Base-by-base conservation (phyloP, 306 rosid species). In the Cucurbita moschata region DNA sequence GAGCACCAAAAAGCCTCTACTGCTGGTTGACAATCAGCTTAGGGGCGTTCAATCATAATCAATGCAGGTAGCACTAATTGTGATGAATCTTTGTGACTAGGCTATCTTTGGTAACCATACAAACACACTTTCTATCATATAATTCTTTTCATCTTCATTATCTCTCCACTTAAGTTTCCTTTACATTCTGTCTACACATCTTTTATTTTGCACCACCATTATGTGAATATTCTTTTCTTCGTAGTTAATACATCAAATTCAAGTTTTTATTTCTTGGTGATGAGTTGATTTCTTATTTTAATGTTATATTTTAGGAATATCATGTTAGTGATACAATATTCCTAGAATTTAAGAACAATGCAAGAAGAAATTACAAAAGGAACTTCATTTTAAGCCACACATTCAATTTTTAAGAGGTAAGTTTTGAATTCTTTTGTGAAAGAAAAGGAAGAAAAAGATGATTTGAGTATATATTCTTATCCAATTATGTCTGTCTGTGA, bases 381-480 rank as follows among this genome's bases (percentile, higher is more conserved):
- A n/a, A 3, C n/a, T 9, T 53, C 54, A 19, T 66, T 38, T 43
- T 42, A 43, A 43, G 54, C 72, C 72, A 66, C n/a, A 10, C 6
- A 26, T 23, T 58, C 1, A 58, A 4, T 23, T 23, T 26, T 8
- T 58, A 58, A 58, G 16, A 58, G 11, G 64, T 5, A 39, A 40
- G 30, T n/a, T 39, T 18, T 8, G 1, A 39, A n/a, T 2, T 50
- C 11, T 64, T 2, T 40, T 64, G 0, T n/a, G 70, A 26, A 2
- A 6, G 6, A 62, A 70, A 30, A 30, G 35, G 4, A 30, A 30
- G 3, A 30, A 35, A 1, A 50, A 15, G 0, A 21, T 6, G 1
- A 50, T 30, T 50, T 70, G 57, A 50, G 74, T 50, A 70, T 70
- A 70, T 50, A 70, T 70, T 70, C 74, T 46, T 50, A 70, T 15